Base-by-base conservation (phyloP, 305 asterid species). In the Solanum hybrid region DNA sequence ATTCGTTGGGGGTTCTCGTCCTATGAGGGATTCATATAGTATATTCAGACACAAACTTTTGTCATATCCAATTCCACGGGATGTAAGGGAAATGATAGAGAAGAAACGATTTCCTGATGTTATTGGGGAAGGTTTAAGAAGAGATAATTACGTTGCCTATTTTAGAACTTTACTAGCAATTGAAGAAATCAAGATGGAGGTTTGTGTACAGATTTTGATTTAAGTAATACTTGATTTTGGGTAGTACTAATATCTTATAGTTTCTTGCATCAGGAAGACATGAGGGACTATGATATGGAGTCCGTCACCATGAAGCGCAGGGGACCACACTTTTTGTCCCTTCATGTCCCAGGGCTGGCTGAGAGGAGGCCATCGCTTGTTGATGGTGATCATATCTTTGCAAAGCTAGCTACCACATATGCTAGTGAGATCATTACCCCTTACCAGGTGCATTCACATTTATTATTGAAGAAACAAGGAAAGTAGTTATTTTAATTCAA, bases 301-400 rank as follows among this genome's bases (percentile, higher is more conserved):
- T 27, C 45, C 60, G 97, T 95, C 90, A 64, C 91, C 42, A 85
- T 97, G 97, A 95, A 88, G 91, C 93, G 90, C 32, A 94, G 87
- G 90, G 89, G 91, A 64, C 87, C 64, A 66, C 94, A 90, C 45
- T 92, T 93, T 88, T 91, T 97, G 91, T 90, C 96, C 73, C 98
- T 97, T 72, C 97, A 93, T 94, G 99, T 97, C 90, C 99, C 99
- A 1, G 99, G 99, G 85, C 93, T 97, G 91, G 99, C 99, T 27
- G 99, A 97, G 95, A 97, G 93, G 92, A 94, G 99, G 91, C 99
- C 99, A 11, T 97, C 99, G n/a, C 98, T 97, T 91, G 96, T 95
- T 88, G 42, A 2, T 72, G 98, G 99, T 82, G 99, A 97, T 90
- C 88, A 0, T 79, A 92, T 96, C 91, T 91, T 92, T 89, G 98